Evolutionary conservation across 129 eudicot species (phyloP).

Genomic region (Kitagawia praeruptora): DNA sequence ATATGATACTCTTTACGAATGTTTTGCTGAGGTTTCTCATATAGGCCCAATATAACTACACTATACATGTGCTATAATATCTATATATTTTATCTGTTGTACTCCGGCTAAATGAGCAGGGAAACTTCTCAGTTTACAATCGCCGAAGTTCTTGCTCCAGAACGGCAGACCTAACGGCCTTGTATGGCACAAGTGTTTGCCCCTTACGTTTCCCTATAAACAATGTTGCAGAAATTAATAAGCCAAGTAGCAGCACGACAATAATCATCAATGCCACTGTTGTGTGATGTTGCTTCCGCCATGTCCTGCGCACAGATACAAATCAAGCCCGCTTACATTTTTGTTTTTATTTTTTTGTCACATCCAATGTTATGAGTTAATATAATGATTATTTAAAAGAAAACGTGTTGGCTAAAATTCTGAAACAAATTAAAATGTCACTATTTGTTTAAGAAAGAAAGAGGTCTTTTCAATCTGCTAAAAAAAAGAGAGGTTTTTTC

Average conservation of each 20-base stretch:
- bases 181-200: slow-evolving; percentile 42
- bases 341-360: background rate
- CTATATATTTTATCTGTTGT: background rate
- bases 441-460: background rate
- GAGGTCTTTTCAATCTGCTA: background rate
- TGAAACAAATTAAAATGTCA: background rate
- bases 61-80: background rate
- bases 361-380: background rate
- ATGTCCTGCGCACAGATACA: slow-evolving; percentile 40
- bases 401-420: background rate
- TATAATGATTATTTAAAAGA: background rate
- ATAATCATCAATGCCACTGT: slow-evolving; percentile 25
- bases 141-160: slow-evolving; percentile 91
- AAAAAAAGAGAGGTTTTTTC: background rate
- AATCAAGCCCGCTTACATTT: background rate
- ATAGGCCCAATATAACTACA: background rate
- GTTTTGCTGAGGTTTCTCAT: background rate
- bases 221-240: slow-evolving; percentile 56
- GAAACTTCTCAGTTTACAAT: slow-evolving; percentile 20
- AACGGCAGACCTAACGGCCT: slow-evolving; percentile 56
- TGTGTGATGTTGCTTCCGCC: slow-evolving; percentile 57
- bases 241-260: slow-evolving; percentile 26
- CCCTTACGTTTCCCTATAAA: slow-evolving; percentile 51
- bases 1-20: background rate
- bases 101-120: background rate